Base-by-base conservation (phyloP, 345 rosid species). In the Corchorus capsularis region DNA sequence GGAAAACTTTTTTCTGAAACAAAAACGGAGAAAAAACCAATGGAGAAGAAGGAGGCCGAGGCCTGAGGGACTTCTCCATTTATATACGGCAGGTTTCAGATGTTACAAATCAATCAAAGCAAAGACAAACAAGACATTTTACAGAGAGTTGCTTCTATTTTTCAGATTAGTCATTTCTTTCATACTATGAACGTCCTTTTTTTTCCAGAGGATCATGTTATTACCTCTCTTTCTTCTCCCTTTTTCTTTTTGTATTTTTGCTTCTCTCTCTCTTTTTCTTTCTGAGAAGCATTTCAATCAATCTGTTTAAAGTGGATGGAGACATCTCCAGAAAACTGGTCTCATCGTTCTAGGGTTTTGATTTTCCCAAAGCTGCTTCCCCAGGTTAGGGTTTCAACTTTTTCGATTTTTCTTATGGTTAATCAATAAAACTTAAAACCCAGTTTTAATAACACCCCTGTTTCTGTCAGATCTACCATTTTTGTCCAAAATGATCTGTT, bases 301-400 rank as follows among this genome's bases (percentile, higher is more conserved):
- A 20, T 27, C 27, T 27, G 27, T 27, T 52, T 69, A 11, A 63
- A 68, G 2, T 14, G 14, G 76, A 72, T 70, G 47, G 76, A 79
- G 77, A 70, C 68, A 32, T 67, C 72, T 71, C 57, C 69, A 60
- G 15, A 47, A 47, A 62, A 63, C 60, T 59, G 53, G 34, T 47
- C 57, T 32, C 50, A 63, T 27, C 27, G 71, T 59, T 67, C 41
- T 85, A 76, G 84, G 77, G 86, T 85, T 83, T 52, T 76, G 70
- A 49, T 77, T 77, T 74, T 75, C 75, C 83, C 75, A 73, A 82
- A 77, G 85, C 83, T 75, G 73, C 68, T 10, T 63, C 54, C 7
- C 56, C 71, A 61, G 63, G 34, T 76, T 84, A 83, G 88, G 85
- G 86, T 77, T 87, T 85, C 77, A 17, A 60, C 13, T 75, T 66